Base-by-base conservation (phyloP, 164 flowering plant genomes). In the Macadamia tetraphylla region DNA sequence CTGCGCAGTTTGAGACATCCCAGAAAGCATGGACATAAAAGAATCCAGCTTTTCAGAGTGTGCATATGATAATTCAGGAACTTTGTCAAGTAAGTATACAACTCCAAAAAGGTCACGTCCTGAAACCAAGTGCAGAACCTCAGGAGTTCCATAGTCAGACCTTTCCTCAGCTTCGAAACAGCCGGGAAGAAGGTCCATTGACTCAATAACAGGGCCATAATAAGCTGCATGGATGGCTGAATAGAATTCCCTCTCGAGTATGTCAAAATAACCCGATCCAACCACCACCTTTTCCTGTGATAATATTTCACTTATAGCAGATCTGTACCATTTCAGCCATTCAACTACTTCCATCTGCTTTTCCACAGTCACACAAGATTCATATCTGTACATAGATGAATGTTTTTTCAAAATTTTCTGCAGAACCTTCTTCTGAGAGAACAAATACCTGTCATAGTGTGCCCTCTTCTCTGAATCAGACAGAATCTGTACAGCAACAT, bases 121-220 rank as follows among this genome's bases (percentile, higher is more conserved):
- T 3, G 94, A 91, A 74, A 94, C 98, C 79, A 94, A 82, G 79
- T 94, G 98, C 73, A 94, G 80, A 44, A 94, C 90, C 83, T 94
- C 97, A 43, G 88, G 77, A 62, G 89, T 91, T 56, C 75, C 86
- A 80, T 46, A 65, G n/a, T 66, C 73, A 63, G 97, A 94, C 77
- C 98, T 82, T 75, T 88, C 98, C 81, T 94, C 98, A 15, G 98
- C 98, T 83, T 94, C 98, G 79, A 94, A 94, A 64, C 91, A 67
- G 59, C 89, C 89, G 67, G 98, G 98, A 77, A 94, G 97, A 76
- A 84, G 79, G 71, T 91, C 91, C 86, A 85, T 61, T 14, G 92
- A 87, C 56, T 85, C 91, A 66, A 91, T 80, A 17, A 58, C 65
- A 43, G 98, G 98, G 29, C 98, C 98, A 79, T 82, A 89, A 67